Evolutionary conservation across 164 flowering plant species (phyloP).

Genomic region (Liquidambar formosana): DNA sequence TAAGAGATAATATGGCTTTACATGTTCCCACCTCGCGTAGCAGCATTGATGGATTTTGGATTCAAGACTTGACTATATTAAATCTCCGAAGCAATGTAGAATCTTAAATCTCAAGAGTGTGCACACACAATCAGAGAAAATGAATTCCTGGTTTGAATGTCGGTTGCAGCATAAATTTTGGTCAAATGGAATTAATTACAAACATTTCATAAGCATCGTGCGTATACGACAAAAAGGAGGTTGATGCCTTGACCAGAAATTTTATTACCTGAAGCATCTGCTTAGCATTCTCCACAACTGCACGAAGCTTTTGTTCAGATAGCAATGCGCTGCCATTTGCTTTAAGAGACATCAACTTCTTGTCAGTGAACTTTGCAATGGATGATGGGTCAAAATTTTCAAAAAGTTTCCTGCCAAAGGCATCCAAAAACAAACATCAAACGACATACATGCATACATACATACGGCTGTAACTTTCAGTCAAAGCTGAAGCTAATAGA

Average conservation of each 20-base stretch:
- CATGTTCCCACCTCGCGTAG: too few relatives aligned
- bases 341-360: slow-evolving; percentile 48
- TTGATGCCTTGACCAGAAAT: not conserved
- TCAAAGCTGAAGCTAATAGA: not conserved
- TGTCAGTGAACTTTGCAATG: slow-evolving; percentile 56
- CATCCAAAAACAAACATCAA: slow-evolving; percentile 13
- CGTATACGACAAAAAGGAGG: too few relatives aligned
- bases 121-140: too few relatives aligned
- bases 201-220: too few relatives aligned
- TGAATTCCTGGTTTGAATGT: too few relatives aligned
- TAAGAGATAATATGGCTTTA: too few relatives aligned
- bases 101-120: too few relatives aligned
- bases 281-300: slow-evolving; percentile 76
- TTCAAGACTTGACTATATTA: too few relatives aligned
- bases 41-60: too few relatives aligned
- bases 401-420: slow-evolving; percentile 63
- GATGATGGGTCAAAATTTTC: slow-evolving; percentile 61
- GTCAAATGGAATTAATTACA: too few relatives aligned
- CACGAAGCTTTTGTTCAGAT: slow-evolving; percentile 82
- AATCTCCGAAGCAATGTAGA: too few relatives aligned
- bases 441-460: not conserved
- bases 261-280: slow-evolving; percentile 64
- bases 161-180: too few relatives aligned
- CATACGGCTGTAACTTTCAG: not conserved
- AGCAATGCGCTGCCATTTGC: slow-evolving; percentile 43